phyloP scores from a whole-genome alignment of 2,329 filamentous ascomycete genomes.

The Pseudopithomyces maydicus region DNA sequence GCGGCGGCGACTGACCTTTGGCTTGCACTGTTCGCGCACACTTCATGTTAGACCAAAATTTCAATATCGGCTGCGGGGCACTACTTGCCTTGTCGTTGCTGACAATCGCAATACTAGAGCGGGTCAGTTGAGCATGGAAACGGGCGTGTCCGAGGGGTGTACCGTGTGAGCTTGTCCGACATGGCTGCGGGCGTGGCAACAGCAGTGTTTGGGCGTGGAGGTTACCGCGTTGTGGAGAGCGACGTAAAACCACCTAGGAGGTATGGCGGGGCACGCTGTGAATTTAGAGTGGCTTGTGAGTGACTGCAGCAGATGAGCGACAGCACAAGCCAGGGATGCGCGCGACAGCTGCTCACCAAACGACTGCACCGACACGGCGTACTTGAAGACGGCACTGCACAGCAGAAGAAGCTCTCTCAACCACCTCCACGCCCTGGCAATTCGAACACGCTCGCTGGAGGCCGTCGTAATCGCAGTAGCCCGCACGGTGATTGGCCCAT shows the following conservation, averaged over 20 bases:
- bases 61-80: conserved; percentile 39
- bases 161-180: conserved; percentile 96
- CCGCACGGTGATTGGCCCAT: background rate
- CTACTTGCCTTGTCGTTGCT: conserved; percentile 87
- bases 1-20: conserved; percentile 65
- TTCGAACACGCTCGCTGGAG: background rate
- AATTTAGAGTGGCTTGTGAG: background rate
- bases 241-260: background rate
- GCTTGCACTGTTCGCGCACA: conserved; percentile 74
- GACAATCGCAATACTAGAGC: conserved; percentile 86
- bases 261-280: conserved; percentile 4
- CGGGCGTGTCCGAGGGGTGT: conserved; percentile 43
- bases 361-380: background rate
- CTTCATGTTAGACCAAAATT: conserved; percentile 41
- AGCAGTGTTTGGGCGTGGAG: background rate
- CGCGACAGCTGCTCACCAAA: background rate
- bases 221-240: background rate
- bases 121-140: conserved; percentile 19
- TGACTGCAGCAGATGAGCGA: background rate
- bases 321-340: background rate
- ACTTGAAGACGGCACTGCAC: background rate
- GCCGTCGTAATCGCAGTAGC: background rate
- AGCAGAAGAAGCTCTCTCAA: no score
- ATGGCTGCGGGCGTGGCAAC: conserved; percentile 54
- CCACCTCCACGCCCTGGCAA: background rate